Evolutionary conservation across 768 basidiomycete genomes (phyloP).

Genomic region (Strobilomyces echinocephalus): DNA sequence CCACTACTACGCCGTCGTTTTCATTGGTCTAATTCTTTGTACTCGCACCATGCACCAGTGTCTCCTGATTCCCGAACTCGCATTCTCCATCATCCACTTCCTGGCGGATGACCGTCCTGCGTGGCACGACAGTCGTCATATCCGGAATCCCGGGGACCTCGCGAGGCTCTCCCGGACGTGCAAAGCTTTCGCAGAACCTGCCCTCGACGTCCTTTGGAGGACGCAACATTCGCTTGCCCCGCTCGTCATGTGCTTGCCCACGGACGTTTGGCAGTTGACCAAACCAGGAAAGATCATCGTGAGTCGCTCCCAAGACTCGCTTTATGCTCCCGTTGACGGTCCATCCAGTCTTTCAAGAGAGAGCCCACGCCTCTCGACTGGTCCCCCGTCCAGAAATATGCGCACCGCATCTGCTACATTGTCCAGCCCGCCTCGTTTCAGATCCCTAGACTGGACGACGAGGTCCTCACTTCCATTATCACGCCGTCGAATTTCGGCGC

Average conservation of each 20-base stretch:
- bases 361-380: constrained; percentile 20
- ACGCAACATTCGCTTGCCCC: constrained; percentile 29
- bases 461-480: constrained; percentile 19
- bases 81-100: constrained; percentile 20
- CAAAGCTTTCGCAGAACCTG: constrained; percentile 23
- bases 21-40: neutral
- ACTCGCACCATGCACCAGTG: constrained; percentile 24
- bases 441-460: constrained; percentile 24
- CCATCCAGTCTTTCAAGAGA: constrained; percentile 21
- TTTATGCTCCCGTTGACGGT: neutral
- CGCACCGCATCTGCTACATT: constrained; percentile 21
- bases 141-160: constrained; percentile 20
- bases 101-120: constrained; percentile 19
- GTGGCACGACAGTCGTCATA: constrained; percentile 15
- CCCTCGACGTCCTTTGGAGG: constrained; percentile 30
- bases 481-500: constrained; percentile 16
- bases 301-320: constrained; percentile 1
- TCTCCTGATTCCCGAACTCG: constrained; percentile 27
- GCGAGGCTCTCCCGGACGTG: constrained; percentile 29
- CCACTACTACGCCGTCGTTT: neutral
- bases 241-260: constrained; percentile 26
- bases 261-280: constrained; percentile 22
- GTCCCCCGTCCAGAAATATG: constrained; percentile 20
- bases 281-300: constrained; percentile 21
- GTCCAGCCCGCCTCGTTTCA: constrained; percentile 21